Evolutionary conservation across 192 early-diverging fungal genomes (phyloP).

Genomic region (Phlyctochytrium planicorne): DNA sequence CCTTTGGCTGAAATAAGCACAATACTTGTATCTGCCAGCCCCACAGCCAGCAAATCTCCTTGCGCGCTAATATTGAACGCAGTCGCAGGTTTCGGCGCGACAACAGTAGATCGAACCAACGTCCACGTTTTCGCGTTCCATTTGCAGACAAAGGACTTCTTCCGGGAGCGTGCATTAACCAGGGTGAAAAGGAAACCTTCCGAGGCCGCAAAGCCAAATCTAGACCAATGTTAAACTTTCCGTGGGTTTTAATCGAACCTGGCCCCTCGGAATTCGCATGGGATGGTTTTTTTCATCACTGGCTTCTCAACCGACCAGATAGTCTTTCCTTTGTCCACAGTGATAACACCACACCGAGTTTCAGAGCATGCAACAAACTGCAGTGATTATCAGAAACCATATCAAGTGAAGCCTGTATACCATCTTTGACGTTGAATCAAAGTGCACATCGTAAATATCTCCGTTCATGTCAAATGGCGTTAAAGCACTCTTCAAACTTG

Average conservation of each 20-base stretch:
- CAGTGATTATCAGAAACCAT: background rate
- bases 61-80: conserved; percentile 66
- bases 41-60: conserved; percentile 72
- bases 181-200: conserved; percentile 61
- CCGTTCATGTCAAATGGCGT: conserved; percentile 55
- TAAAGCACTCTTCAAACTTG: conserved; percentile 48
- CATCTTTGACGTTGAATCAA: conserved; percentile 46
- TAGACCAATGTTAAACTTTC: conserved; percentile 9
- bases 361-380: conserved; percentile 54
- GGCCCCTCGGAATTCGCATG: conserved; percentile 36
- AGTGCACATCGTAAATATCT: conserved; percentile 67
- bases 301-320: conserved; percentile 39
- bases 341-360: conserved; percentile 38
- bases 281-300: conserved; percentile 25
- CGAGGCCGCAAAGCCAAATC: conserved; percentile 59
- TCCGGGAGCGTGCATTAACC: conserved; percentile 57
- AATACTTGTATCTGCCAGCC: conserved; percentile 70
- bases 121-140: conserved; percentile 61
- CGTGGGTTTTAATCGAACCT: conserved; percentile 12
- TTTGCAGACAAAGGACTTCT: conserved; percentile 59
- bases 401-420: conserved; percentile 19
- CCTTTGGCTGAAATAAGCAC: conserved; percentile 60
- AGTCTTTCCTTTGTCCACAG: conserved; percentile 36
- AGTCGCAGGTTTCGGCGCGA: conserved; percentile 62
- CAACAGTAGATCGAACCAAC: conserved; percentile 42